Conservation (phyloP, 2,329 filamentous ascomycete genomes). For the Fusarium napiforme region DNA sequence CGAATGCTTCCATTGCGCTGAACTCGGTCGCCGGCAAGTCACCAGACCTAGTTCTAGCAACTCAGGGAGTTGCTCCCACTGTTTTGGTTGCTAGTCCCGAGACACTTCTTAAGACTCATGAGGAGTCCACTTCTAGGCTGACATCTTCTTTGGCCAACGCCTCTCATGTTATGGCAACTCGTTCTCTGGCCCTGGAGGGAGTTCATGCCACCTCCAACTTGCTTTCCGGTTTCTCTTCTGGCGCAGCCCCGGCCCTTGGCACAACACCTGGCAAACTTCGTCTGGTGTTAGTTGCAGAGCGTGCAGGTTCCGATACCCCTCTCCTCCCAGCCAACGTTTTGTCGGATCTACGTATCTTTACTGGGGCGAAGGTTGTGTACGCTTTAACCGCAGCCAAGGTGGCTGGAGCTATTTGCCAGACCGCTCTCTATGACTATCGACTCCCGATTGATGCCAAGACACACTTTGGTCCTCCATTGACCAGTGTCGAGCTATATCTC, state of each 20-base stretch:
- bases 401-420: slow-evolving; percentile 91
- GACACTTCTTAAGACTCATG: slow-evolving; percentile 75
- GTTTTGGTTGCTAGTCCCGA: slow-evolving; percentile 82
- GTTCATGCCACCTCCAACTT: slow-evolving; percentile 70
- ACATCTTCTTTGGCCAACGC: slow-evolving; percentile 72
- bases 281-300: slow-evolving; percentile 82
- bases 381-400: slow-evolving; percentile 83
- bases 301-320: slow-evolving; percentile 69
- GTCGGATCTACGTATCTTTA: slow-evolving; percentile 84
- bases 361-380: slow-evolving; percentile 83
- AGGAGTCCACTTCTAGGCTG: slow-evolving; percentile 67
- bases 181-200: slow-evolving; percentile 74
- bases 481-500: slow-evolving; percentile 81
- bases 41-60: slow-evolving; percentile 77
- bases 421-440: slow-evolving; percentile 88
- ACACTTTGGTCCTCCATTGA: slow-evolving; percentile 87
- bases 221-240: slow-evolving; percentile 64
- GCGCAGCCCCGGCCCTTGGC: slow-evolving; percentile 68
- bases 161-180: slow-evolving; percentile 77
- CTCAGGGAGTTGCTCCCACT: slow-evolving; percentile 80
- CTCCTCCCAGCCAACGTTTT: slow-evolving; percentile 75
- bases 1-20: slow-evolving; percentile 85
- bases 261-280: slow-evolving; percentile 78
- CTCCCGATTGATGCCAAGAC: slow-evolving; percentile 53
- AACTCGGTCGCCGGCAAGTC: slow-evolving; percentile 85